Evolutionary conservation across 2,329 filamentous ascomycete species (phyloP).

Genomic region (Sporothrix phasma): DNA sequence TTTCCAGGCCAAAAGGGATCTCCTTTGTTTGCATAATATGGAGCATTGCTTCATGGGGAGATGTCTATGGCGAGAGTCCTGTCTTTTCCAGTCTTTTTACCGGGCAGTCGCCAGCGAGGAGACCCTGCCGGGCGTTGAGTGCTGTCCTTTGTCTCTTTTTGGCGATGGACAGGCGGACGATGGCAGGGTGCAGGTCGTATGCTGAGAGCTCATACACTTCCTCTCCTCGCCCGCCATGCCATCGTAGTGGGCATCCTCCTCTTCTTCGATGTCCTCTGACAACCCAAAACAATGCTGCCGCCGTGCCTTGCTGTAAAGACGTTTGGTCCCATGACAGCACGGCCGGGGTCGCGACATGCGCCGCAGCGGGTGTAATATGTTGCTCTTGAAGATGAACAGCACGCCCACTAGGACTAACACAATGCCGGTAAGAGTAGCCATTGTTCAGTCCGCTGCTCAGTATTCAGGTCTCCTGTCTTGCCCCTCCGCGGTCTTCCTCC

Average conservation of each 20-base stretch:
- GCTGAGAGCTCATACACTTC: not conserved
- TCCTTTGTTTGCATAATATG: not conserved
- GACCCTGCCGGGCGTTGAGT: not conserved
- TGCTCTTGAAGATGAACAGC: not conserved
- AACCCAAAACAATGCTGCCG: not conserved
- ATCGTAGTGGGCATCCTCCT: not conserved
- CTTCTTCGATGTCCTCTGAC: not conserved
- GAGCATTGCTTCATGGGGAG: not conserved
- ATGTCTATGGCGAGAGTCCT: not conserved
- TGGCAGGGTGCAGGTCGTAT: not conserved
- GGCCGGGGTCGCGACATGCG: not conserved
- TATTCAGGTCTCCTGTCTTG: not conserved
- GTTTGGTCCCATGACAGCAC: not conserved
- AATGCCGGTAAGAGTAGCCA: not conserved
- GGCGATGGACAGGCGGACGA: not conserved
- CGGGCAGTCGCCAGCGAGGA: not conserved
- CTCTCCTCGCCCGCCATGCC: not conserved
- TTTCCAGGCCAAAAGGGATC: not conserved
- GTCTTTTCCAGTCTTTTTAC: not conserved
- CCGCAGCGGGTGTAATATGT: not conserved
- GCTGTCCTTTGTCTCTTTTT: not conserved
- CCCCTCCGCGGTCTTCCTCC: not conserved
- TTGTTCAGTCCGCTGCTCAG: not conserved
- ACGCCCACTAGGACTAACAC: not conserved
- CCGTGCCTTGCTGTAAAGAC: not conserved